Evolutionary conservation across 202 grass and related monocot genomes (phyloP), one percentile per base, ranked within the genome.

Genomic region (Bolboschoenoplectus hybrid): DNA sequence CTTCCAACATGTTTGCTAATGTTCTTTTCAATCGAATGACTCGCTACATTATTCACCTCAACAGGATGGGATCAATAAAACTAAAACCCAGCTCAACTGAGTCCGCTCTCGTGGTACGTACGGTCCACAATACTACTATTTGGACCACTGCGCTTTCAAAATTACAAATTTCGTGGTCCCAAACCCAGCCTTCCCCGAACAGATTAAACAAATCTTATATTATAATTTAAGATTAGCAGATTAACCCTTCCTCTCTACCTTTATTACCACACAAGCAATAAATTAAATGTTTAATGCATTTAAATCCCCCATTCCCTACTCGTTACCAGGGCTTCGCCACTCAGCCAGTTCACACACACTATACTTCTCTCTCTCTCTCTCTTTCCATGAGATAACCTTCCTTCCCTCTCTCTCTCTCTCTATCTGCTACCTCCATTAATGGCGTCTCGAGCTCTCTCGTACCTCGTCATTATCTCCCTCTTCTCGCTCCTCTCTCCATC

Each of bases 161-260:
- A 10, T 58, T 79, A 14, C 2, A 79, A 60, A 57, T 16, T 26
- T 40, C 7, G 50, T 57, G 12, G 74, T 60, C 75, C 72, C 65
- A 35, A 84, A 84, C 89, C 26, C 26, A 26, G 26, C 57, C 14
- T 6, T 5, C 47, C 80, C 14, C 40, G 47, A 1, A 0, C 11
- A 1, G 35, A 79, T 67, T 65, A 83, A 50, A 67, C 20, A 84
- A 91, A 91, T 65, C 86, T 91, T 91, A 89, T 90, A 91, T 94
- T 94, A 90, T 91, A 89, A 88, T 89, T 83, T 85, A 91, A 94
- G 92, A 94, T 94, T 91, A 89, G 87, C 60, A 26, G 26, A 26
- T 26, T 26, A 26, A 26, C 26, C 26, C 26, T 26, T 26, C 19
- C 65, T 10, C 85, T 71, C 85, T 4, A 4, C 75, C 73, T 88